A percentile compares a stretch with the other conserved stretches of the same genome.
Conservation (phyloP, 805 yeast genomes). For the Wickerhamomyces tratensis region DNA sequence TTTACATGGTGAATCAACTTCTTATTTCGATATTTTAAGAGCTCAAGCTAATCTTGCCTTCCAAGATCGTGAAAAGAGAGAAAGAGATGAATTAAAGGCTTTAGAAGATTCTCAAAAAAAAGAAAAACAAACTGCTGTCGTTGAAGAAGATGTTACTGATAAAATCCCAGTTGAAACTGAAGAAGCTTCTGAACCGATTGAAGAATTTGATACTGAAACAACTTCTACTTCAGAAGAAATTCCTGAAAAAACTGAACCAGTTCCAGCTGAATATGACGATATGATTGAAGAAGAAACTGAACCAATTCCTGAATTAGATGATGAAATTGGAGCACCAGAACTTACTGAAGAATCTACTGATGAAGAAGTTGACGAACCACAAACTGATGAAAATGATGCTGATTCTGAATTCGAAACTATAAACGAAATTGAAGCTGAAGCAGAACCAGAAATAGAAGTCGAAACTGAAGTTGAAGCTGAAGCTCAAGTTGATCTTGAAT, state of each 20-base stretch:
- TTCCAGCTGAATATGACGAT: too few species aligned
- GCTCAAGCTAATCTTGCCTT: slow-evolving; percentile 50
- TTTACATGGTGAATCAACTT: slow-evolving; percentile 50
- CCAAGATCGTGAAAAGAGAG: slow-evolving; percentile 41
- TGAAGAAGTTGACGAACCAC: background rate
- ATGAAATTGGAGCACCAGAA: background rate
- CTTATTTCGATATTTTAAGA: slow-evolving; percentile 45
- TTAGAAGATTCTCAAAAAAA: background rate
- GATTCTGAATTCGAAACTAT: slow-evolving; percentile 27
- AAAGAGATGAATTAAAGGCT: slow-evolving; percentile 11
- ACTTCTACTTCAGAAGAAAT: background rate
- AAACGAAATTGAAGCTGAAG: slow-evolving; percentile 13
- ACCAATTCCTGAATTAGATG: background rate
- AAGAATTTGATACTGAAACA: slow-evolving; percentile 24
- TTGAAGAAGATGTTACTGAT: background rate
- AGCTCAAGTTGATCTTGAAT: slow-evolving; percentile 2
- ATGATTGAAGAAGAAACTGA: background rate
- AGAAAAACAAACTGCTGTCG: background rate
- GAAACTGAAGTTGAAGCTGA: slow-evolving; percentile 13
- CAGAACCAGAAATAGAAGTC: slow-evolving; percentile 21
- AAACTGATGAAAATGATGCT: background rate
- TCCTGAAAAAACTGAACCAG: background rate
- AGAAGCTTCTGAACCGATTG: too few species aligned
- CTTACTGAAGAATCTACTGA: background rate
- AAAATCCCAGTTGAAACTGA: slow-evolving; percentile 32